Conservation (phyloP, 768 basidiomycete species). For the Lentinus tigrinus region DNA sequence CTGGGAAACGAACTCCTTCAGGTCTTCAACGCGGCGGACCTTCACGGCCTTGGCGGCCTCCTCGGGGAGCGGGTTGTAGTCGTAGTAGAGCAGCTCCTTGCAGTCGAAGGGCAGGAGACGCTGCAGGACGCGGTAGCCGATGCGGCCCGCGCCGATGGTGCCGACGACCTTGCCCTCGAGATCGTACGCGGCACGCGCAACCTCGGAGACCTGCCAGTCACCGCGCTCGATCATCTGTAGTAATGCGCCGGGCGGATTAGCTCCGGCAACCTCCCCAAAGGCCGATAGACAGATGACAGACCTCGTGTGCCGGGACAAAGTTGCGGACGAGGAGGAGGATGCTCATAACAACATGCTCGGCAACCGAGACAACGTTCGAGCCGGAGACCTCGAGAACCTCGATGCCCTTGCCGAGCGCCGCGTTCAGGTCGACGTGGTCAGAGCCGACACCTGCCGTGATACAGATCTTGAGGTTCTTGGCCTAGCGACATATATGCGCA, state of each 20-base stretch:
- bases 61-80: slow-evolving; percentile 72
- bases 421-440: slow-evolving; percentile 88
- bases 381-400: slow-evolving; percentile 74
- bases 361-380: slow-evolving; percentile 88
- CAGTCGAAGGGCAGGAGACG: slow-evolving; percentile 79
- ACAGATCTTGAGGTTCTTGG: slow-evolving; percentile 86
- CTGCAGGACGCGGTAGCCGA: slow-evolving; percentile 86
- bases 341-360: slow-evolving; percentile 89
- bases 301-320: slow-evolving; percentile 85
- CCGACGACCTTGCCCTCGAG: slow-evolving; percentile 90
- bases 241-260: not conserved
- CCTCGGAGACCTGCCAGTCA: slow-evolving; percentile 83
- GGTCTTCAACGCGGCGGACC: slow-evolving; percentile 73
- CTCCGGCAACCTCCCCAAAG: too few relatives aligned
- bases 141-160: slow-evolving; percentile 78
- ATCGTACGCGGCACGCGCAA: slow-evolving; percentile 84
- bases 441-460: slow-evolving; percentile 91
- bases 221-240: slow-evolving; percentile 75
- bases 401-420: slow-evolving; percentile 75
- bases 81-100: slow-evolving; percentile 90
- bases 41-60: slow-evolving; percentile 66
- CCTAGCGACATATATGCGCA: slow-evolving; percentile 24
- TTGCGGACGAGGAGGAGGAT: slow-evolving; percentile 90
- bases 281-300: slow-evolving; percentile 32
- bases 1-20: slow-evolving; percentile 58